These are phyloP conservation scores for Plectosphaerella sp. DNA, from an alignment of 2,329 filamentous ascomycete genomes.

Conservation along the genomic window DNA sequence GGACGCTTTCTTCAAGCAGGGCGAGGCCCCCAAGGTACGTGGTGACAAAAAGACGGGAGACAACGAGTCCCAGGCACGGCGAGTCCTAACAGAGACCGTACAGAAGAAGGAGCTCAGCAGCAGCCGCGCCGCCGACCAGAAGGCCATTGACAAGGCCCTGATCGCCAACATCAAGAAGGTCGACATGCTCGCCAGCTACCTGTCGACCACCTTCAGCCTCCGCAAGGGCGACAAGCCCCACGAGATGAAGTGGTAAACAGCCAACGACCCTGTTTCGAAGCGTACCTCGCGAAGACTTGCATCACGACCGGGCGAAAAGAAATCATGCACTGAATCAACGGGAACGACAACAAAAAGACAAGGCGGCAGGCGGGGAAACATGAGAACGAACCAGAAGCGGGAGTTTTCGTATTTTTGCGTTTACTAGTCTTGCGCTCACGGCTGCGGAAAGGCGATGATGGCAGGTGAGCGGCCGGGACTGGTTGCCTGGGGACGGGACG, in stretches of 20 bases:
- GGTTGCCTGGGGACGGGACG: too few relatives aligned
- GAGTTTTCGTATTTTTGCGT: too few relatives aligned
- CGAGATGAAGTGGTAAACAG: conserved; percentile 96
- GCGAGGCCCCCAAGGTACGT: conserved; percentile 93
- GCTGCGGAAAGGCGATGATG: too few relatives aligned
- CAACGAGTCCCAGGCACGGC: neutral
- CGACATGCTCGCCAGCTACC: conserved; percentile 88
- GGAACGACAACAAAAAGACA: conserved; percentile 4
- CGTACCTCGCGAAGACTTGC: neutral
- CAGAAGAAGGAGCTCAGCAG: conserved; percentile 97
- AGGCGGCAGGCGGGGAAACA: conserved; percentile 15
- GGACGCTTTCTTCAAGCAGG: conserved; percentile 99
- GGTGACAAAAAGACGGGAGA: neutral
- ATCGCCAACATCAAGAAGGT: conserved; percentile 98
- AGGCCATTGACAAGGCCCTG: conserved; percentile 95
- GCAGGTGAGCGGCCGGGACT: too few relatives aligned
- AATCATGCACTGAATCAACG: neutral
- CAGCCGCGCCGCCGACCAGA: conserved; percentile 94
- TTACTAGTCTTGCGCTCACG: too few relatives aligned
- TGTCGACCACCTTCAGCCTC: conserved; percentile 94
- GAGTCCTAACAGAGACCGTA: conserved; percentile 23
- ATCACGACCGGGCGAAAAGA: neutral
- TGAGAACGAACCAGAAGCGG: conserved; percentile 19
- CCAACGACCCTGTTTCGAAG: neutral
- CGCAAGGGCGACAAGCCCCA: conserved; percentile 99